A percentile compares a stretch with the other conserved stretches of the same genome.
Conservation (phyloP, 208 protist genomes). For the Acanthamoeba royreba region DNA sequence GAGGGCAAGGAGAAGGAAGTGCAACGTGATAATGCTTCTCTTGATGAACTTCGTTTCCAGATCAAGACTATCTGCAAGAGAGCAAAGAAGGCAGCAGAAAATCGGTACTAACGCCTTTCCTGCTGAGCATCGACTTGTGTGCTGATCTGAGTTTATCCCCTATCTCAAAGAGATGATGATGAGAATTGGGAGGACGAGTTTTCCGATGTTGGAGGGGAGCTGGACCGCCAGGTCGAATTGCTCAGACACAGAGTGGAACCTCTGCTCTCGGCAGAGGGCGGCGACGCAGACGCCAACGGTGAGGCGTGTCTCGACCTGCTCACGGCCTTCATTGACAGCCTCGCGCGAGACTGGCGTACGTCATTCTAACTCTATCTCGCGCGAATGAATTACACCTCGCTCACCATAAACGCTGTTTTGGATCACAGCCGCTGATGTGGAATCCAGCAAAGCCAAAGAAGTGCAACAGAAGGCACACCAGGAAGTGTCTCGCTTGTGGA, state of each 20-base stretch:
- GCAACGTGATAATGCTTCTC: not conserved
- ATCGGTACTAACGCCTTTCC: not conserved
- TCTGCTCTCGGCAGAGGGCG: not conserved
- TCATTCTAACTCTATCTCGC: not conserved
- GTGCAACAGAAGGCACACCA: not conserved
- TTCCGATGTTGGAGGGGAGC: not conserved
- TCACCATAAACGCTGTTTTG: not conserved
- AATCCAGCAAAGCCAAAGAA: not conserved
- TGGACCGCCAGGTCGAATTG: not conserved
- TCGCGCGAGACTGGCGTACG: not conserved
- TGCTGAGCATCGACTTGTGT: not conserved
- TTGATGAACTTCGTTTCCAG: not conserved
- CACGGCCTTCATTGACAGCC: not conserved
- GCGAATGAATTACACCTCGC: not conserved
- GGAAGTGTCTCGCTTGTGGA: not conserved
- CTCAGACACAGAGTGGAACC: not conserved
- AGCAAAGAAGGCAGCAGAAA: not conserved
- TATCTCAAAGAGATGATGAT: not conserved
- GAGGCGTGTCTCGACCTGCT: conserved; percentile 22
- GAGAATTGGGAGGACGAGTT: conserved; percentile 30
- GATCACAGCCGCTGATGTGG: not conserved
- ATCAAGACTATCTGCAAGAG: conserved; percentile 11
- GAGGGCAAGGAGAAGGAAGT: not conserved
- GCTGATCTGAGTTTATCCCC: not conserved
- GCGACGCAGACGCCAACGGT: not conserved